Base-by-base conservation (phyloP, 768 basidiomycete species). In the Boletus patriciae region DNA sequence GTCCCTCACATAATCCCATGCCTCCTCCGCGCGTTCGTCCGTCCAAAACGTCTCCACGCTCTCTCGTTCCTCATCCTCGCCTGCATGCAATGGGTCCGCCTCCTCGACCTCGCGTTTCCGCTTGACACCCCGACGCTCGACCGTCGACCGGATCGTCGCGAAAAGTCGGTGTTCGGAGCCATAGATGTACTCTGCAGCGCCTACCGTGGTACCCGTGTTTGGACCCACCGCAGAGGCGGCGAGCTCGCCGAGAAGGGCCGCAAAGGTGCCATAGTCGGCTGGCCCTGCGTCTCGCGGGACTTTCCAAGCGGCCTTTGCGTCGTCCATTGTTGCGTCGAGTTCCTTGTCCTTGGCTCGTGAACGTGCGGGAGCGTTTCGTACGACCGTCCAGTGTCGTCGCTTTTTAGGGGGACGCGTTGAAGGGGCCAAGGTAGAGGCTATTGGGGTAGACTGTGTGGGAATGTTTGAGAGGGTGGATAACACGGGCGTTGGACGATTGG, bases 1-100 rank as follows among this genome's bases (percentile, higher is more conserved):
- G 65, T 90, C 87, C 19, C 80, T 73, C 18, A 92, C 45, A 62
- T 86, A 89, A n/a, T 77, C 78, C 70, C 89, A 86, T 2, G 81
- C 87, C 23, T 80, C 77, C n/a, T 69, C 68, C 13, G 80, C 83
- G 6, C 77, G 73, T 47, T 74, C 74, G 13, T 74, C 67, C 23
- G 73, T 78, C 80, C 83, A 88, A 58, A 84, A 84, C 7, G 44
- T 19, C 7, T 68, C 73, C 3, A 66, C 50, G 6, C 49, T 42
- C 2, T 29, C 53, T 34, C 52, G 62, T 38, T 27, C 64, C 52
- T 27, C 61, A 29, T 44, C 18, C 34, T 45, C 25, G 40, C 2
- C 46, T 12, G 10, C 1, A 23, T 2, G 11, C 12, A 12, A 11
- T 4, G 27, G 3, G 25, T 25, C 25, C 25, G 42, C 50, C 0